Conservation (phyloP, 192 early-diverging fungal species). For the Chytriomyces confervae region DNA sequence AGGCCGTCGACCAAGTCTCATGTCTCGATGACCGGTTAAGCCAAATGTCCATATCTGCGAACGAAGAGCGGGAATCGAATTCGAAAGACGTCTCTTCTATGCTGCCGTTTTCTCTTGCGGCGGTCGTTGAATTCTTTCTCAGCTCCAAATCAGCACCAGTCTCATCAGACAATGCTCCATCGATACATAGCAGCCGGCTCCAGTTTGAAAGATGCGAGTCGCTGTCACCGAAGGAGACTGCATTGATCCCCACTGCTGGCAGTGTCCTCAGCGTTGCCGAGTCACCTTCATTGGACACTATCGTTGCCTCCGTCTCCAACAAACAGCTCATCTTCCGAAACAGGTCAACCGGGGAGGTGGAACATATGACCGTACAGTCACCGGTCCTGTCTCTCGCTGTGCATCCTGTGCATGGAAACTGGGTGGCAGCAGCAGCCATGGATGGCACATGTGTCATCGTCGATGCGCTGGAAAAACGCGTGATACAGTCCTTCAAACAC, state of each 20-base stretch:
- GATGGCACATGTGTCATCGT: constrained; percentile 18
- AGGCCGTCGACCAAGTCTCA: neutral
- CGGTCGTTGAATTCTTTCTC: constrained; percentile 21
- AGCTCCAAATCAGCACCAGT: neutral
- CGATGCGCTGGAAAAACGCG: neutral
- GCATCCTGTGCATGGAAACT: constrained; percentile 54
- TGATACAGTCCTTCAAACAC: constrained; percentile 66
- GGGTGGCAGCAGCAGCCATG: constrained; percentile 31
- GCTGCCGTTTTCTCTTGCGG: neutral
- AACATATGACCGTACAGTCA: constrained; percentile 41
- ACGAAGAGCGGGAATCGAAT: constrained; percentile 4
- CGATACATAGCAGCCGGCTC: too few relatives aligned
- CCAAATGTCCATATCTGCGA: too few relatives aligned
- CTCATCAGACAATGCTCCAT: neutral
- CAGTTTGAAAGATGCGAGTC: neutral
- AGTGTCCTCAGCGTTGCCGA: constrained; percentile 39
- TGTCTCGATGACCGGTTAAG: too few relatives aligned
- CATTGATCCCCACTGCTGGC: neutral
- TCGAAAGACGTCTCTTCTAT: neutral
- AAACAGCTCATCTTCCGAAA: constrained; percentile 58
- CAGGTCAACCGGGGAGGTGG: constrained; percentile 54
- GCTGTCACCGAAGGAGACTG: neutral
- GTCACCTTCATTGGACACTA: constrained; percentile 27
- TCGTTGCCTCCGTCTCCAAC: constrained; percentile 33
- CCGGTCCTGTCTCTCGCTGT: constrained; percentile 68